Evolutionary conservation across 352 stramenopile genomes (phyloP).

Genomic region (Aphanomyces stellatus): DNA sequence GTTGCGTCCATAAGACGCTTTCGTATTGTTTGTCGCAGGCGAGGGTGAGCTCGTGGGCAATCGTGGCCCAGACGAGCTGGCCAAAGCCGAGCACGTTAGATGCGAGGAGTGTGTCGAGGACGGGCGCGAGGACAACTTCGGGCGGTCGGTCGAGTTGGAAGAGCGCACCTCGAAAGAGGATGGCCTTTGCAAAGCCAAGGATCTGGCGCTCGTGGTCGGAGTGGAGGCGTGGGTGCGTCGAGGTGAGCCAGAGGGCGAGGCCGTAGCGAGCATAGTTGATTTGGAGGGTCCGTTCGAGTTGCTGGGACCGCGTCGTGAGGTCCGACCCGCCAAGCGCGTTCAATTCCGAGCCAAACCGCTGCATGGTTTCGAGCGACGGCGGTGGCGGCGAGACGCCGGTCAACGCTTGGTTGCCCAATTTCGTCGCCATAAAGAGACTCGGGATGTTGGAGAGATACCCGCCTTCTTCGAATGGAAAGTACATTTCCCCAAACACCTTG

Average conservation of each 20-base stretch:
- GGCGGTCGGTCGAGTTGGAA: slow-evolving; percentile 20
- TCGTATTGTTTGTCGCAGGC: slow-evolving; percentile 36
- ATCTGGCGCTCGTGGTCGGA: slow-evolving; percentile 21
- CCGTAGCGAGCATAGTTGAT: slow-evolving; percentile 32
- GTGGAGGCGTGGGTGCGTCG: background rate
- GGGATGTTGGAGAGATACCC: slow-evolving; percentile 51
- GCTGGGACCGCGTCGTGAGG: slow-evolving; percentile 21
- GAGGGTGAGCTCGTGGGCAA: slow-evolving; percentile 14
- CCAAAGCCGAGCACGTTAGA: slow-evolving; percentile 18
- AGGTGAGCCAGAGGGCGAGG: background rate
- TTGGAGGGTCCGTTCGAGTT: slow-evolving; percentile 25
- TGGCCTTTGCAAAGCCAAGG: slow-evolving; percentile 38
- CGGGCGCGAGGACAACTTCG: background rate
- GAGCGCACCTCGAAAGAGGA: slow-evolving; percentile 45
- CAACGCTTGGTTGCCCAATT: background rate
- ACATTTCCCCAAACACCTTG: slow-evolving; percentile 81
- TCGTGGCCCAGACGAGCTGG: slow-evolving; percentile 18
- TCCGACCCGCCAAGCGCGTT: slow-evolving; percentile 16
- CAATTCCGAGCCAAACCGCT: slow-evolving; percentile 24
- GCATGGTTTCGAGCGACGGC: background rate
- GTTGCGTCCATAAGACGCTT: slow-evolving; percentile 69
- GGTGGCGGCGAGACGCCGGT: background rate
- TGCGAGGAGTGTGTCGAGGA: background rate
- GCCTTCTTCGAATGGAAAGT: slow-evolving; percentile 78
- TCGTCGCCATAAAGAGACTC: background rate